Base-by-base conservation (phyloP, 768 basidiomycete species). In the Termitomyces sp. region DNA sequence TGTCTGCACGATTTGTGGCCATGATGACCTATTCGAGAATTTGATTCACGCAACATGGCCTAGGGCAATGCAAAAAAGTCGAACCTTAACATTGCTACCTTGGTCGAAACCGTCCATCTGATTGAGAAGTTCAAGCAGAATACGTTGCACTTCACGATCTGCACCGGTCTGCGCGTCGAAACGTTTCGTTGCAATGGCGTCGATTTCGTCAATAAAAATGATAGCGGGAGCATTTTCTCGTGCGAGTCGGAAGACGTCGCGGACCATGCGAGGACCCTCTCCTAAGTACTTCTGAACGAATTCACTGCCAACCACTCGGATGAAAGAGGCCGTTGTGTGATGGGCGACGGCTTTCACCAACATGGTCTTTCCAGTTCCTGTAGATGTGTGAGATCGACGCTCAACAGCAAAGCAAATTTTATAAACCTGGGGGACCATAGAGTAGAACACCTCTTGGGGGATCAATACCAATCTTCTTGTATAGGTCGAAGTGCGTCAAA, bases 21-120 rank as follows among this genome's bases (percentile, higher is more conserved):
- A 98, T 98, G 70, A 99, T 99, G 41, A 99, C 97, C 94, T 97
- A 58, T 10, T 12, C n/a, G 11, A 27, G 11, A 17, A 16, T 5
- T 39, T 7, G 28, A 27, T 49, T 19, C 56, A 54, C 21, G 30
- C 49, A 54, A 19, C 45, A 32, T 42, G 44, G 34, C n/a, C n/a
- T 35, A 21, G 49, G 6, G 32, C 5, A 32, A 40, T 25, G n/a
- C n/a, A 46, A n/a, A 9, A 42, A 16, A 11, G 5, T 56, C 74
- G 43, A 66, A 91, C 95, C 86, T 99, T 98, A 68, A 99, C 97
- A 64, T 95, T 98, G 69, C 93, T 94, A 4, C 90, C 90, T 71
- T 99, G 97, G 72, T 99, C 97, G 72, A 99, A 99, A 61, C 97
- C 97, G 66, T 99, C 97, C 97, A 99, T 99, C 68, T 99, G 97